Base-by-base conservation (phyloP, 495 filamentous ascomycete species). In the Neurospora sp. region DNA sequence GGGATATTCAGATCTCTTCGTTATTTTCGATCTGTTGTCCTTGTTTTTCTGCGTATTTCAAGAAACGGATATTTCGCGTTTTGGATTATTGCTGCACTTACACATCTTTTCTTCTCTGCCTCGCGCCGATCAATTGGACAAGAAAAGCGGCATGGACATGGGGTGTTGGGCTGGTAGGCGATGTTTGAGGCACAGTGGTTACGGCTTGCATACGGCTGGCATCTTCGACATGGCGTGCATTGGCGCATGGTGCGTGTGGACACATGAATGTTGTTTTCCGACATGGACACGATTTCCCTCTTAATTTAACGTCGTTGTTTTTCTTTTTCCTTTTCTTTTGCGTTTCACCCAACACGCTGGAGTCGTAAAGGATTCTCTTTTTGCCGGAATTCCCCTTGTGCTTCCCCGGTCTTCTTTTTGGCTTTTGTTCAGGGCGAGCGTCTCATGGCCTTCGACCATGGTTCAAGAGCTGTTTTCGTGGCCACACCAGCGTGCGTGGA, bases 371-470 rank as follows among this genome's bases (percentile, higher is more conserved):
- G 22, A 40, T 39, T 72, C 16, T 35, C 68, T 70, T 74, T 73
- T 72, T 70, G 46, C 69, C 44, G 42, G 70, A 71, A 69, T 46
- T 40, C n/a, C 69, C 71, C 73, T 72, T 74, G 65, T 70, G 39
- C 74, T 77, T 76, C 61, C 20, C 37, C 41, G 69, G 46, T 76
- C 70, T 79, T 59, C 39, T 76, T 69, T 73, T 59, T 59, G 48
- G 48, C 20, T 59, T 59, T 59, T 59, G 48, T 59, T 59, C 48
- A 59, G 72, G 76, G 48, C 70, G 73, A 74, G 74, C 20, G 69
- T 79, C 75, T 77, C 72, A 53, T 77, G 75, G 71, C 76, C 70
- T 69, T 76, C 72, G 61, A 72, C 74, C 68, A 73, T 46, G 71
- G 73, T 78, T 78, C 48, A 59, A 59, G 48, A 27, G 48, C 48